phyloP scores from a whole-genome alignment of 768 basidiomycete genomes.

The Lactifluus rugatus region DNA sequence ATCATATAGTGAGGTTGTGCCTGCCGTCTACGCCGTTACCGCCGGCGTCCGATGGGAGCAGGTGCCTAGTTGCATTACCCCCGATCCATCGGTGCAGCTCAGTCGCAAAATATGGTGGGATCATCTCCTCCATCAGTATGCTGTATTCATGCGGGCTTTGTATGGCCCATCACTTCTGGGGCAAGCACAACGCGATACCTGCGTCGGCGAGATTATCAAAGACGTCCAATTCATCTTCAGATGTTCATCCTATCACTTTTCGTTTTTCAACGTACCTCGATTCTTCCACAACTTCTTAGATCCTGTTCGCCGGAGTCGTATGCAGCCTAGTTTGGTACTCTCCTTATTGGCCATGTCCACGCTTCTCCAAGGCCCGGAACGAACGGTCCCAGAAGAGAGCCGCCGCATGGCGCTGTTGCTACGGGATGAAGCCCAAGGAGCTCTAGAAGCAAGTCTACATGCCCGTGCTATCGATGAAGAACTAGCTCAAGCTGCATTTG shows the following conservation, averaged over 20 bases:
- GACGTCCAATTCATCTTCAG: slow-evolving; percentile 60
- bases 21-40: not conserved
- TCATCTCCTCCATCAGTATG: slow-evolving; percentile 49
- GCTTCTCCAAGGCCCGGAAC: slow-evolving; percentile 62
- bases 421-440: slow-evolving; percentile 57
- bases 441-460: slow-evolving; percentile 61
- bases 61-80: slow-evolving; percentile 16
- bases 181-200: slow-evolving; percentile 36
- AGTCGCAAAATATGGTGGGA: slow-evolving; percentile 76
- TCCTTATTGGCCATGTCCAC: slow-evolving; percentile 55
- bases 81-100: slow-evolving; percentile 57
- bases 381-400: slow-evolving; percentile 40
- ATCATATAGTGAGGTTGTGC: not conserved
- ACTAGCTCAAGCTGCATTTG: slow-evolving; percentile 70
- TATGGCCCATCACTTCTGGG: slow-evolving; percentile 23
- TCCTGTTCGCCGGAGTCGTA: slow-evolving; percentile 38
- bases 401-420: slow-evolving; percentile 49
- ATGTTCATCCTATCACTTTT: slow-evolving; percentile 60
- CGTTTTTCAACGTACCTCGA: slow-evolving; percentile 60
- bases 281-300: slow-evolving; percentile 56
- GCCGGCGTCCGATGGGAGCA: slow-evolving; percentile 5
- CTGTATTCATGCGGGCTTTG: slow-evolving; percentile 4
- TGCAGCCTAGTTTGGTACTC: slow-evolving; percentile 61
- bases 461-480: slow-evolving; percentile 66
- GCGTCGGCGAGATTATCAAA: slow-evolving; percentile 36